Base-by-base conservation (phyloP, 2,329 filamentous ascomycete genomes). In the Penicillium sp. region DNA sequence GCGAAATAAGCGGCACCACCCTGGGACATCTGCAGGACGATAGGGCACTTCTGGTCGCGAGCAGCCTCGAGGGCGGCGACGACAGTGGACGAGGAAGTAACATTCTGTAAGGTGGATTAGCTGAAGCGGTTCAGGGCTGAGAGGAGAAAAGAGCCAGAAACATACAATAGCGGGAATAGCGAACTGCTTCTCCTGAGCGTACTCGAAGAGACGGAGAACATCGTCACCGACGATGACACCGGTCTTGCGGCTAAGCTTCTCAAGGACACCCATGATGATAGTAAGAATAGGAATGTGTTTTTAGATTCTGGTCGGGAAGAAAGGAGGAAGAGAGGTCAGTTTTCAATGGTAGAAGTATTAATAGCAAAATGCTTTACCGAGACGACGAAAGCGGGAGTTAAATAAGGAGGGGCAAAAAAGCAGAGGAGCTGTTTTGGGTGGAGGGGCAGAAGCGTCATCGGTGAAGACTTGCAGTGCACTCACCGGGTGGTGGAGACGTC, bases 1-100 rank as follows among this genome's bases (percentile, higher is more conserved):
- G 89, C 89, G 72, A 95, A 95, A 84, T 87, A 95, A 68, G 91
- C 92, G 60, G 90, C 88, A 78, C 92, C 92, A 70, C 94, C 94
- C 78, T 97, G 90, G 67, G 89, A 95, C 69, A 89, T 82, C 81
- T 97, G 94, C 65, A 97, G 85, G 77, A 96, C 88, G 77, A 96
- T 87, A 67, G 94, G 94, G 57, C 89, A 83, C 76, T 95, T 95
- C 73, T 85, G 81, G 76, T 97, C 92, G 69, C 90, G 87, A 66
- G 94, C 94, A 73, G 94, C 94, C 83, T 99, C 94, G 66, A 99
- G 90, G 50, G 90, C 79, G 67, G 90, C 86, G 63, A 96, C 87
- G 59, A 85, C 87, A 58, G 88, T 90, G 59, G 90, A 96, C 58
- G 89, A 95, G 39, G 91, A 95, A 66, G 93, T 97, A 71, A 95